Conservation (phyloP, 352 stramenopile genomes). For the Pythium brassicae region DNA sequence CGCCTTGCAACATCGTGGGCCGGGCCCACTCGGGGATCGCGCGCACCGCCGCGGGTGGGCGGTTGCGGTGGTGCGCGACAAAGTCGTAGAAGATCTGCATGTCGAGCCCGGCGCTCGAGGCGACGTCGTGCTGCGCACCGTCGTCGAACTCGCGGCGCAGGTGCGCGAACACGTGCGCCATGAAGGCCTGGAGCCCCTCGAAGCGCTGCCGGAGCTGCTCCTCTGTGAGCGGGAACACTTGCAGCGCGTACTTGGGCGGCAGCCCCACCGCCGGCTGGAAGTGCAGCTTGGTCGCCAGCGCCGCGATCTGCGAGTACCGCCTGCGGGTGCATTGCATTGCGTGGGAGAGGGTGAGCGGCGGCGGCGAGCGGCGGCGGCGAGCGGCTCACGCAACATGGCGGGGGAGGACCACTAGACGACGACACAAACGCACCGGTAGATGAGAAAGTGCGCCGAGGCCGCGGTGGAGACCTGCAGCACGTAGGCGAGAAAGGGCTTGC, state of each 20-base stretch:
- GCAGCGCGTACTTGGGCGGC: slow-evolving; percentile 78
- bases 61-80: slow-evolving; percentile 59
- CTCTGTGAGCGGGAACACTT: slow-evolving; percentile 66
- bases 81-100: slow-evolving; percentile 86
- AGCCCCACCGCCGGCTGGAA: slow-evolving; percentile 64
- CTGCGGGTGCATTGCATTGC: too few species aligned
- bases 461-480: slow-evolving; percentile 60
- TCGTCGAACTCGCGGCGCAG: slow-evolving; percentile 40
- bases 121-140: slow-evolving; percentile 57
- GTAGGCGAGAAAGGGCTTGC: slow-evolving; percentile 64
- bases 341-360: neutral
- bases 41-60: slow-evolving; percentile 41
- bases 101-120: slow-evolving; percentile 55
- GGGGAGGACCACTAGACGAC: too few species aligned
- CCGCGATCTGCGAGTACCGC: slow-evolving; percentile 76
- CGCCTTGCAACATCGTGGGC: slow-evolving; percentile 25
- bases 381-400: neutral
- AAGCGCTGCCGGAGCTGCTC: slow-evolving; percentile 66
- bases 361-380: too few species aligned
- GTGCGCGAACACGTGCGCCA: slow-evolving; percentile 43
- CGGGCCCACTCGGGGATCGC: slow-evolving; percentile 58
- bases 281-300: slow-evolving; percentile 53
- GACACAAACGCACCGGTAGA: slow-evolving; percentile 41
- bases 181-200: slow-evolving; percentile 52
- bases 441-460: slow-evolving; percentile 42